Percentiles rank a stretch among this genome's conserved stretches.
phyloP scores from a whole-genome alignment of 163 green algal genomes.

The Chlorella variabilis region DNA sequence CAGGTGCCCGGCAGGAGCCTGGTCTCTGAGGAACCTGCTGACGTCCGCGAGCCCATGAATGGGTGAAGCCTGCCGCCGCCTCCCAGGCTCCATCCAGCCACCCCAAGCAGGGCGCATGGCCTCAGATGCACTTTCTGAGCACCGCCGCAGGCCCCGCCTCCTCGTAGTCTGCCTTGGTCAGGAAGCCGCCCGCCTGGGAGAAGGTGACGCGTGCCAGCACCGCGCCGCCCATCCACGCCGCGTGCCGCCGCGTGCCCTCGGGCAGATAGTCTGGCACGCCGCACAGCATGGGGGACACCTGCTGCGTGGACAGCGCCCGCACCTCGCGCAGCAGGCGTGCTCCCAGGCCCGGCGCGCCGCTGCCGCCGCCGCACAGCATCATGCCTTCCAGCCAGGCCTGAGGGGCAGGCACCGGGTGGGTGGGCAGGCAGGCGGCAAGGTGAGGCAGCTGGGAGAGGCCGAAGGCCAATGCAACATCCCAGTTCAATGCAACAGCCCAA shows the following conservation, averaged over 20 bases:
- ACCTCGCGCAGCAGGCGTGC: conserved; percentile 67
- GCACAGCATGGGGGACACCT: conserved; percentile 48
- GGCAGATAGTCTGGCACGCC: conserved; percentile 88
- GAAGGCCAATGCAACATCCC: no score
- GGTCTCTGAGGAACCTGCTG: no score
- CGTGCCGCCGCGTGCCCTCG: conserved; percentile 53
- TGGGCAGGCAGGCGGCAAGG: conserved; percentile 41
- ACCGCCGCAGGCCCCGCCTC: conserved; percentile 51
- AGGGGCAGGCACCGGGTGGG: conserved; percentile 34
- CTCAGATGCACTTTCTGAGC: conserved; percentile 48
- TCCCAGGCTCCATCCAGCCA: no score
- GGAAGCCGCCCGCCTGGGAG: conserved; percentile 22
- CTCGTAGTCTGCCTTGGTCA: conserved; percentile 58
- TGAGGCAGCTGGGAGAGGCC: no score
- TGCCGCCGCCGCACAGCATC: conserved; percentile 73
- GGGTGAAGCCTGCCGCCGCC: no score
- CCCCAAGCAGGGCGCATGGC: no score
- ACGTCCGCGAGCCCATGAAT: no score
- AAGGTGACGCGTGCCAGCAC: conserved; percentile 80
- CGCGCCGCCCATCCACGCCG: conserved; percentile 86
- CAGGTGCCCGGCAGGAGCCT: no score
- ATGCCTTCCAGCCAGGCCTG: conserved; percentile 72
- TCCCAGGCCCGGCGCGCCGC: conserved; percentile 53
- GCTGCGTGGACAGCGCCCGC: conserved; percentile 49
- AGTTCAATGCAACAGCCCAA: no score